Conservation (phyloP, 2,329 filamentous ascomycete species). For the Claviceps monticola region DNA sequence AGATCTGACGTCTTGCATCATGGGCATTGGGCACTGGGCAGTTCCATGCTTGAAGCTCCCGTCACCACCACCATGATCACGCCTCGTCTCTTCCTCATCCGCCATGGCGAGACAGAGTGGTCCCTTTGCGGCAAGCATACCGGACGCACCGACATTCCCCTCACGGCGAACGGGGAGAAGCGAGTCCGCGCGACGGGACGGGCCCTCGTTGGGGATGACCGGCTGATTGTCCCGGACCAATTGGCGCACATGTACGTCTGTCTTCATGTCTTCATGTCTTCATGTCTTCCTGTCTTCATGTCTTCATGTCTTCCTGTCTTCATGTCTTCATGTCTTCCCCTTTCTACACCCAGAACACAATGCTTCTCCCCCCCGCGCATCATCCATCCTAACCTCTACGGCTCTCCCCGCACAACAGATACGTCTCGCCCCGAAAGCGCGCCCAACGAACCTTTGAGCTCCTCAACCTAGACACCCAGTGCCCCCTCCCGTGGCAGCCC, state of each 20-base stretch:
- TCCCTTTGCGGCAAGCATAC: slow-evolving; percentile 78
- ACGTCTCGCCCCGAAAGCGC: slow-evolving; percentile 74
- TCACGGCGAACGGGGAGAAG: slow-evolving; percentile 71
- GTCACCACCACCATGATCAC: slow-evolving; percentile 21
- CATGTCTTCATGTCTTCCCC: not conserved
- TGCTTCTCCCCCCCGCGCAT: no score
- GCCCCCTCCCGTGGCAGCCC: slow-evolving; percentile 54
- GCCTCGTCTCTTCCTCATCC: slow-evolving; percentile 67
- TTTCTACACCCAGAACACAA: not conserved
- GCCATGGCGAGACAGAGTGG: slow-evolving; percentile 94
- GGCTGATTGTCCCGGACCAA: slow-evolving; percentile 71
- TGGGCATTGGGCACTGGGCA: no score
- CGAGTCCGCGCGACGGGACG: slow-evolving; percentile 63
- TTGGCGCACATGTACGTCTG: slow-evolving; percentile 62
- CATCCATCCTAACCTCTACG: no score
- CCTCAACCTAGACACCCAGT: slow-evolving; percentile 57
- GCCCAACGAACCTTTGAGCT: slow-evolving; percentile 86
- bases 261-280: slow-evolving; percentile 5
- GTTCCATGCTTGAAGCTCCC: no score
- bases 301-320: no score
- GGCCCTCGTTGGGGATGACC: slow-evolving; percentile 70
- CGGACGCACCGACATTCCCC: slow-evolving; percentile 68
- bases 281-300: slow-evolving; percentile 14
- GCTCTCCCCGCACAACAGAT: slow-evolving; percentile 30
- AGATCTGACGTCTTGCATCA: no score